Evolutionary conservation across 768 basidiomycete genomes (phyloP), one percentile per base, ranked within the genome.

Genomic region (Podaxis sp.): DNA sequence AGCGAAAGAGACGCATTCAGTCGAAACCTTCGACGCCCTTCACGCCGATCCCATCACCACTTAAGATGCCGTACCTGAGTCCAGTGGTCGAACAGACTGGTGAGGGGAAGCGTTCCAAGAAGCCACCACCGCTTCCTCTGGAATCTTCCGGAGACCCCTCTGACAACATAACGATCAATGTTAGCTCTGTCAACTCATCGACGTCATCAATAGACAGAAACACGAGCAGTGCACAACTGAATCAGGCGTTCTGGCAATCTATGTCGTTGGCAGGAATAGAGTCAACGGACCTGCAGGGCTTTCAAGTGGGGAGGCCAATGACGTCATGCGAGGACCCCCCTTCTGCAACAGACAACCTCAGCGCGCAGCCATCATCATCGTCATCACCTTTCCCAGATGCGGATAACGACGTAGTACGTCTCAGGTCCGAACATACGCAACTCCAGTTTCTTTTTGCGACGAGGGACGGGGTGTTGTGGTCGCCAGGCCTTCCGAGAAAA

Each of bases 211-310:
- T 17, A 38, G 8, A 40, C 3, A 12, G 17, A 2, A 26, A 58
- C 10, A 44, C 1, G 36, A 26, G 22, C 17, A 49, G n/a, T 4
- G 64, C 61, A 46, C 65, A 67, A 33, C 75, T 82, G 37, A 78
- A 69, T 37, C 73, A 80, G 48, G 79, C 76, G n/a, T 82, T 82
- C 64, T 82, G 81, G 81, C 69, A 77, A 56, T 76, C 79, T 0
- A 71, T 82, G 20, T 76, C 79, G 6, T 63, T 82, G 58, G 74
- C 77, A 20, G 60, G 60, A 22, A 46, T 8, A 17, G 44, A 46
- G 44, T 46, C 44, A 22, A 46, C 44, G 22, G 37, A 40, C 54
- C 54, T 56, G 54, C 54, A 56, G 54, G 54, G 53, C 11, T 37
- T n/a, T 38, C n/a, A 17, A 22, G 37, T 37, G 37, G 20, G 10